Conservation (phyloP, 768 basidiomycete species). For the Auricularia sp. region DNA sequence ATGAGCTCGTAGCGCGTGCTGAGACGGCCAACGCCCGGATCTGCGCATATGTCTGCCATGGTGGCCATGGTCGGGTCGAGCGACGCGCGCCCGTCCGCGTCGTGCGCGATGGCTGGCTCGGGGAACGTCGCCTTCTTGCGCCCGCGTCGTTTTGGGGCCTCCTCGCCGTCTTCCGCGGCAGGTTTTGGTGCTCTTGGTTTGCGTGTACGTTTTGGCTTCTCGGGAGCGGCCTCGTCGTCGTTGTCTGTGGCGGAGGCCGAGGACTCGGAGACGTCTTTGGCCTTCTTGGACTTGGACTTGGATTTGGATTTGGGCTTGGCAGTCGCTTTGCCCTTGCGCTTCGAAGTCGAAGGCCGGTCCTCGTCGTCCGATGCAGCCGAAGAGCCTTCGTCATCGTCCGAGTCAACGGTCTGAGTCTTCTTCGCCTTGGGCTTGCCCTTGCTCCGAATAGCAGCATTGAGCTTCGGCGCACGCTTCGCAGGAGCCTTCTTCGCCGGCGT, state of each 20-base stretch:
- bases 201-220: background rate
- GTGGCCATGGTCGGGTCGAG: constrained; percentile 76
- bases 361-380: too few species aligned
- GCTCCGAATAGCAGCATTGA: background rate
- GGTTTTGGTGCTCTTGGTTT: background rate
- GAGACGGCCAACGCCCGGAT: constrained; percentile 68
- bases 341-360: too few species aligned
- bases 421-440: background rate
- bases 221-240: background rate
- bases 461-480: constrained; percentile 1
- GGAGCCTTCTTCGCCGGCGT: background rate
- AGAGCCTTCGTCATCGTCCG: background rate
- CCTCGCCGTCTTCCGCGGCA: background rate
- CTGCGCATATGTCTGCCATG: constrained; percentile 70
- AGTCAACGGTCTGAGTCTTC: background rate
- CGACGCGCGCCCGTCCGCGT: constrained; percentile 61
- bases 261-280: too few species aligned
- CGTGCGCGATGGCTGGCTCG: constrained; percentile 2
- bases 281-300: too few species aligned
- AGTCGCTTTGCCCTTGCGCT: too few species aligned
- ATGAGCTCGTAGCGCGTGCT: constrained; percentile 70
- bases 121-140: background rate
- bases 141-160: background rate
- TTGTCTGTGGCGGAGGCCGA: background rate
- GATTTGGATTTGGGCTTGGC: too few species aligned